These are phyloP conservation scores for Eudorina sp. DNA, from an alignment of 139 green algal genomes.

Conservation along the genomic window DNA sequence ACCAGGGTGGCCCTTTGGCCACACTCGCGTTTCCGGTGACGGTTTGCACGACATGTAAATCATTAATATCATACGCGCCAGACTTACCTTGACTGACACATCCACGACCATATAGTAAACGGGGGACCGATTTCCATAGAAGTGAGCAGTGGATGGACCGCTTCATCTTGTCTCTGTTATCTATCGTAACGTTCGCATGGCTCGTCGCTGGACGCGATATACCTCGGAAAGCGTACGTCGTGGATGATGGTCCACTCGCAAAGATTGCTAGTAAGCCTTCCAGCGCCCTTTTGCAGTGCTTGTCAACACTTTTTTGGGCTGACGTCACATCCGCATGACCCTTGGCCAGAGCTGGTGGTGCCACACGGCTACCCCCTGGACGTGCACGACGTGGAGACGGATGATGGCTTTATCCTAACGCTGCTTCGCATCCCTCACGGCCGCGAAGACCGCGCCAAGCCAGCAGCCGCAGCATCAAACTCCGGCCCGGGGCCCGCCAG, in stretches of 20 bases:
- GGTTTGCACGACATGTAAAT: too few species aligned
- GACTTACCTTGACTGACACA: too few species aligned
- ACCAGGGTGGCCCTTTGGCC: too few species aligned
- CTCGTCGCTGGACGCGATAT: not conserved
- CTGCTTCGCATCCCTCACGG: constrained; percentile 76
- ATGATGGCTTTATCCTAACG: constrained; percentile 74
- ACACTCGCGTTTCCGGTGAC: too few species aligned
- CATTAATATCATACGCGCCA: too few species aligned
- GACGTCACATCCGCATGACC: not conserved
- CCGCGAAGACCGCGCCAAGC: not conserved
- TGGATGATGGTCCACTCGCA: constrained; percentile 1
- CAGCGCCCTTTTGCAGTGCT: too few species aligned
- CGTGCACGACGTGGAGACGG: constrained; percentile 67
- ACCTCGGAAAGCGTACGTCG: too few species aligned
- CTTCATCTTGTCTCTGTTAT: too few species aligned
- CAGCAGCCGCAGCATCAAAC: not conserved
- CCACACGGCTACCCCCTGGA: constrained; percentile 74
- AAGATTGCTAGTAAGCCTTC: constrained; percentile 7
- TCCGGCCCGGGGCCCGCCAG: not conserved
- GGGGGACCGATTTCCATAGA: too few species aligned
- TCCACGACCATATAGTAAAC: too few species aligned
- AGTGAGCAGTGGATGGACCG: too few species aligned
- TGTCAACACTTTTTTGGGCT: not conserved
- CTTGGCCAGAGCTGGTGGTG: constrained; percentile 58
- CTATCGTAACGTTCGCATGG: too few species aligned